Evolutionary conservation across 192 early-diverging fungal genomes (phyloP).

Genomic region (Linnemannia zychae): DNA sequence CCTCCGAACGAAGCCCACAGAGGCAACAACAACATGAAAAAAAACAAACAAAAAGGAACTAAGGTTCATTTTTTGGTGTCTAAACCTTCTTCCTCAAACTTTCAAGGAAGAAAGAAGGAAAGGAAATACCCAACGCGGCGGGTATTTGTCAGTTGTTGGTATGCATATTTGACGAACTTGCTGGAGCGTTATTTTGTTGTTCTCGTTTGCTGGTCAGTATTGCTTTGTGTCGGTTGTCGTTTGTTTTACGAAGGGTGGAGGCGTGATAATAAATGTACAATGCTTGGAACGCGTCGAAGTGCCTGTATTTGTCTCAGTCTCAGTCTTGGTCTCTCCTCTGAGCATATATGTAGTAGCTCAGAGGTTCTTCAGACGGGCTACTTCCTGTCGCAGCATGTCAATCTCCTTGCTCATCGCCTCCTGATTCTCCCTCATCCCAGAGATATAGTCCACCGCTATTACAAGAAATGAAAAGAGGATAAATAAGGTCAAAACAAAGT

Average conservation of each 20-base stretch:
- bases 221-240: not conserved
- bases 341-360: not conserved
- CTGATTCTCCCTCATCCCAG: constrained; percentile 63
- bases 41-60: not conserved
- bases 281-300: too few species aligned
- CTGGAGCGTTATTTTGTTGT: not conserved
- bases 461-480: not conserved
- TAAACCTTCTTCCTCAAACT: not conserved
- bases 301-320: not conserved
- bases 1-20: not conserved
- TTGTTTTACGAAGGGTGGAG: not conserved
- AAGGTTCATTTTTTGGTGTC: not conserved
- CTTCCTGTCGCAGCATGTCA: constrained; percentile 63
- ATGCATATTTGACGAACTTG: not conserved
- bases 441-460: constrained; percentile 70
- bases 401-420: constrained; percentile 66
- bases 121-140: not conserved
- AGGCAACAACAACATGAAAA: not conserved
- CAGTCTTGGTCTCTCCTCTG: too few species aligned
- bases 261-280: not conserved
- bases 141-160: too few species aligned
- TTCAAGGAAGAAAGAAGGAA: not conserved
- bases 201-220: too few species aligned
- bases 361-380: constrained; percentile 54
- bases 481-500: constrained; percentile 21